Percentiles rank a stretch among this genome's conserved stretches.
These are phyloP conservation scores for Caloboletus inedulis DNA, from an alignment of 1,284 basidiomycete species.

Conservation along the genomic window DNA sequence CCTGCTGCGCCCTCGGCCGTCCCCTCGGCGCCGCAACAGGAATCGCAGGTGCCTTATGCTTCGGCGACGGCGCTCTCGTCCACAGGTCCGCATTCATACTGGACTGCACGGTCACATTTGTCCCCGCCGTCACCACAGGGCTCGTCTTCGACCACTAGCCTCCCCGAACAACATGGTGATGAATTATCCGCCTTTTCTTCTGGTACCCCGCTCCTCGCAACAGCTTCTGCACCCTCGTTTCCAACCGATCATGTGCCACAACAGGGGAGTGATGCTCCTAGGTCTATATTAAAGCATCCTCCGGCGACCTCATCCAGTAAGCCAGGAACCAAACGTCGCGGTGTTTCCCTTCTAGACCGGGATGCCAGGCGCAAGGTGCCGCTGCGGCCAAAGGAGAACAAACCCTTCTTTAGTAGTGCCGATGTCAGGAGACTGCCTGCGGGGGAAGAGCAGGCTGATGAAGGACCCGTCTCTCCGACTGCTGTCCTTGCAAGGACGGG, in stretches of 20 bases:
- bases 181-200: constrained; percentile 22
- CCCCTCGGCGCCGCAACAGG: constrained; percentile 5
- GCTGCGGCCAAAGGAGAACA: not conserved
- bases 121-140: constrained; percentile 12
- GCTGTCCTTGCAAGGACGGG: constrained; percentile 59
- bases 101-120: constrained; percentile 21
- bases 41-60: constrained; percentile 9
- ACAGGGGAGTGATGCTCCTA: constrained; percentile 16
- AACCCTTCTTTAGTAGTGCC: not conserved
- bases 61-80: constrained; percentile 25
- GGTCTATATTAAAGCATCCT: constrained; percentile 26
- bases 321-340: constrained; percentile 11
- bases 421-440: constrained; percentile 13
- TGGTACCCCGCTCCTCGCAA: constrained; percentile 22
- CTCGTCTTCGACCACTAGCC: constrained; percentile 17
- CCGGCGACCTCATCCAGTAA: constrained; percentile 7
- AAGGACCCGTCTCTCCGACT: constrained; percentile 48
- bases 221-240: constrained; percentile 12
- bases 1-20: not conserved
- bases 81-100: constrained; percentile 20
- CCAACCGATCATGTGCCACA: constrained; percentile 3
- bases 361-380: constrained; percentile 10
- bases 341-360: constrained; percentile 18
- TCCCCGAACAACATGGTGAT: constrained; percentile 16
- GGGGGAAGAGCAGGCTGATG: constrained; percentile 30